These are phyloP conservation scores for Apiotrichum porosum DNA, from an alignment of 1,284 basidiomycete species.

Conservation along the genomic window DNA sequence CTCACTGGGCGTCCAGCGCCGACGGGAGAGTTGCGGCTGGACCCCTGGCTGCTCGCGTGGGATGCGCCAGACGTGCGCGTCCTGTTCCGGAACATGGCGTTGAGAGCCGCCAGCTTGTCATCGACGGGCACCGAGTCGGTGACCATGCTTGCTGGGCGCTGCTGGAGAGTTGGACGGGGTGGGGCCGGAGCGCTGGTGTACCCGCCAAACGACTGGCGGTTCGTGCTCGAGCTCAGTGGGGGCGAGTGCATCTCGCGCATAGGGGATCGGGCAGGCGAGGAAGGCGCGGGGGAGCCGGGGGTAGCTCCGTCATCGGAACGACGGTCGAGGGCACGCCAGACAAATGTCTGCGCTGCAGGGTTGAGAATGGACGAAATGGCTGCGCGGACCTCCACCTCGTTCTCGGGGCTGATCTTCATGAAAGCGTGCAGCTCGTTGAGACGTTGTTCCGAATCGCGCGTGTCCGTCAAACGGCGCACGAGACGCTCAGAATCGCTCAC, in stretches of 20 bases:
- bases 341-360: constrained; percentile 36
- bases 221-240: constrained; percentile 12
- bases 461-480: constrained; percentile 65
- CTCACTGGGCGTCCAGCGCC: neutral
- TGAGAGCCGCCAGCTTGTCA: constrained; percentile 40
- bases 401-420: constrained; percentile 85
- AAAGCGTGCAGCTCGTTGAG: constrained; percentile 96
- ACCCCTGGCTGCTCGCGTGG: neutral
- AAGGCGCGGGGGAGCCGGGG: neutral
- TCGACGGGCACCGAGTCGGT: constrained; percentile 24
- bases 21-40: no score
- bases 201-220: constrained; percentile 3
- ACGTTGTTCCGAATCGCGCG: constrained; percentile 77
- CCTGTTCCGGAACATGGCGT: constrained; percentile 31
- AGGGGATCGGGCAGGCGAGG: constrained; percentile 14
- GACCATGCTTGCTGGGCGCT: constrained; percentile 8
- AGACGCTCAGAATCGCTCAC: constrained; percentile 35
- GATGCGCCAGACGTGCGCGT: neutral
- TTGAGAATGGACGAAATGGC: constrained; percentile 33
- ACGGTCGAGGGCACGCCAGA: constrained; percentile 36
- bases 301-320: constrained; percentile 30
- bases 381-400: constrained; percentile 72
- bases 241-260: constrained; percentile 16
- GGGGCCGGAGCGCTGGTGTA: neutral
- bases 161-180: constrained; percentile 9